These are phyloP conservation scores for Gaeumannomyces sp. DNA, from an alignment of 2,329 filamentous ascomycete genomes.

Conservation along the genomic window DNA sequence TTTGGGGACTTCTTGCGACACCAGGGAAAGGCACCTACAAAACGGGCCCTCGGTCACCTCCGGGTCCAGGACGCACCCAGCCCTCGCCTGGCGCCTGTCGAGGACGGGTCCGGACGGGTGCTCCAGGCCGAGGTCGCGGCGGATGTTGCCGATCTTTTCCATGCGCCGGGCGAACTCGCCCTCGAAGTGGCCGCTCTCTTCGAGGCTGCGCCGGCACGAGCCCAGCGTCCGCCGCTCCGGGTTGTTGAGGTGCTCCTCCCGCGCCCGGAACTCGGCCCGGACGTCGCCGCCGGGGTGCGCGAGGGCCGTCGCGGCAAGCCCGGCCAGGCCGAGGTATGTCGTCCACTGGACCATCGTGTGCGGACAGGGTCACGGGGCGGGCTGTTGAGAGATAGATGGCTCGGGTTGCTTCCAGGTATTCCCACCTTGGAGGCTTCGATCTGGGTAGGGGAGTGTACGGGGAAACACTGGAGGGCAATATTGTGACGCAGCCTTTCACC, in stretches of 20 bases:
- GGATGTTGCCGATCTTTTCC: conserved; percentile 1
- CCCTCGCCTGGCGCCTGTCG: conserved; percentile 2
- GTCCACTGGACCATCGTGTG: neutral
- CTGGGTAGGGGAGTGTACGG: neutral
- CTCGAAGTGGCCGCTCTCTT: conserved; percentile 8
- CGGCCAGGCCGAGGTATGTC: neutral
- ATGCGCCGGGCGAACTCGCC: conserved; percentile 6
- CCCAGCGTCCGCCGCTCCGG: conserved; percentile 3
- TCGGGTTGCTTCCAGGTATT: neutral
- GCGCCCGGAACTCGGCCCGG: conserved; percentile 6
- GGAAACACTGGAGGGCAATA: neutral
- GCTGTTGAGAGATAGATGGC: neutral
- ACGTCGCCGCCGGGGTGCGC: conserved; percentile 8
- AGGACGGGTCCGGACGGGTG: neutral
- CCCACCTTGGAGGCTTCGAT: neutral
- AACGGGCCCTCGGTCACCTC: conserved; percentile 9
- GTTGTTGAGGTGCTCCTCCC: conserved; percentile 10
- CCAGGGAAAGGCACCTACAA: neutral
- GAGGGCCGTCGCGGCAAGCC: conserved; percentile 1
- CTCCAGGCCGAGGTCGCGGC: neutral
- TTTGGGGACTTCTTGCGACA: too few species aligned
- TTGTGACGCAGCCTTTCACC: neutral
- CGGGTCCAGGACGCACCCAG: conserved; percentile 8
- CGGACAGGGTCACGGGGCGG: neutral
- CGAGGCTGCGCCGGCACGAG: conserved; percentile 2